Evolutionary conservation across 495 filamentous ascomycete genomes (phyloP), one percentile per base, ranked within the genome.

Genomic region (Aspergillus coremiiformis): DNA sequence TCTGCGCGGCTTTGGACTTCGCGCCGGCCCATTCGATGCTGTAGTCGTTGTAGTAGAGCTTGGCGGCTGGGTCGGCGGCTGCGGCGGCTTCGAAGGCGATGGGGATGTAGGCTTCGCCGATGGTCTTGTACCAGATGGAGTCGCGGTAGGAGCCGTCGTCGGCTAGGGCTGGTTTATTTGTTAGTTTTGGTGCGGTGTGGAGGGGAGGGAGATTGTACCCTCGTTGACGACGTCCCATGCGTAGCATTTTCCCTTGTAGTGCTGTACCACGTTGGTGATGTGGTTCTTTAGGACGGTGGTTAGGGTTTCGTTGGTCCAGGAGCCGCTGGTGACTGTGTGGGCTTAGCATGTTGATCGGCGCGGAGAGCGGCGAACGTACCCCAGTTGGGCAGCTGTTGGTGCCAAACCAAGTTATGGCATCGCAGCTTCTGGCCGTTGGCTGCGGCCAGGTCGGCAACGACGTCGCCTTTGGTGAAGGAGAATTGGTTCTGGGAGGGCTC

Each of bases 31-130:
- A 70, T 62, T 86, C 84, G 58, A 84, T 79, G 67, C 80, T 84
- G 69, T 85, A 87, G 54, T 76, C 69, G 67, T 87, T 88, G 71
- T 85, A 84, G 72, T 85, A 87, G 29, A 81, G 74, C 62, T 78
- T 79, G 17, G 66, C 67, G 43, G 56, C 54, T 4, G 70, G 70
- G 55, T 79, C 71, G 52, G 73, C 78, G 23, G 71, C 68, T 4
- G 65, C 67, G 23, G 79, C 81, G 1, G 75, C 60, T 5, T 57
- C 67, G 26, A 71, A 77, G 3, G 74, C 74, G 46, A 77, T 72
- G 11, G 70, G 73, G 45, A 77, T 56, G 52, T 65, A 77, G 24
- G 66, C 62, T 47, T 68, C 65, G 57, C 74, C 74, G 46, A 77
- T 73, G 44, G 55, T 58, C 17, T 64, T 39, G 54, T 73, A 74